phyloP scores from a whole-genome alignment of 2,329 filamentous ascomycete species.

The Xylariales sp. region DNA sequence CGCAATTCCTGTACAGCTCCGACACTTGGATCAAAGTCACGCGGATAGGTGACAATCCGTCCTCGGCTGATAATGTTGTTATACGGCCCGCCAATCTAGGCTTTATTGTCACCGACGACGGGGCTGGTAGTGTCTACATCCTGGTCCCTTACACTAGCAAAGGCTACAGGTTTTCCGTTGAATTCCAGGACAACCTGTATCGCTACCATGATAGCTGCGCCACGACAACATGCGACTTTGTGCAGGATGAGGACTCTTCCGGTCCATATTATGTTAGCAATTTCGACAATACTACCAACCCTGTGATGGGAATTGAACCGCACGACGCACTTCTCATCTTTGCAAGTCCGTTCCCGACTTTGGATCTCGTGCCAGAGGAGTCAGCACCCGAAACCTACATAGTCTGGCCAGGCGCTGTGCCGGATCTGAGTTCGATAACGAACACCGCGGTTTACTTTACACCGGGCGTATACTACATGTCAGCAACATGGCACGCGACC shows the following conservation, averaged over 20 bases:
- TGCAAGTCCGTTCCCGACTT: conserved; percentile 20
- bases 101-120: conserved; percentile 14
- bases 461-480: conserved; percentile 27
- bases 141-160: conserved; percentile 18
- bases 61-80: conserved; percentile 16
- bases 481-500: conserved; percentile 9
- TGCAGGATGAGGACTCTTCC: conserved; percentile 9
- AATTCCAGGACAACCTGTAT: conserved; percentile 25
- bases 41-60: conserved; percentile 9
- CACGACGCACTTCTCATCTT: conserved; percentile 25
- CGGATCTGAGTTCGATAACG: conserved; percentile 11
- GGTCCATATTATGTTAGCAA: conserved; percentile 14
- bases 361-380: conserved; percentile 13
- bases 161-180: conserved; percentile 25
- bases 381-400: conserved; percentile 11
- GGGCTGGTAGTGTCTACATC: conserved; percentile 17
- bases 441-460: conserved; percentile 18
- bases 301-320: conserved; percentile 22
- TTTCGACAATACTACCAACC: conserved; percentile 10
- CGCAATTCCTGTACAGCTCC: conserved; percentile 22
- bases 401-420: conserved; percentile 18
- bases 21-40: conserved; percentile 21
- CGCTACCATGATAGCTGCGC: conserved; percentile 14
- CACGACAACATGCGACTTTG: conserved; percentile 2
- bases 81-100: conserved; percentile 22